phyloP scores from a whole-genome alignment of 768 basidiomycete genomes.

The Serendipita sp. region DNA sequence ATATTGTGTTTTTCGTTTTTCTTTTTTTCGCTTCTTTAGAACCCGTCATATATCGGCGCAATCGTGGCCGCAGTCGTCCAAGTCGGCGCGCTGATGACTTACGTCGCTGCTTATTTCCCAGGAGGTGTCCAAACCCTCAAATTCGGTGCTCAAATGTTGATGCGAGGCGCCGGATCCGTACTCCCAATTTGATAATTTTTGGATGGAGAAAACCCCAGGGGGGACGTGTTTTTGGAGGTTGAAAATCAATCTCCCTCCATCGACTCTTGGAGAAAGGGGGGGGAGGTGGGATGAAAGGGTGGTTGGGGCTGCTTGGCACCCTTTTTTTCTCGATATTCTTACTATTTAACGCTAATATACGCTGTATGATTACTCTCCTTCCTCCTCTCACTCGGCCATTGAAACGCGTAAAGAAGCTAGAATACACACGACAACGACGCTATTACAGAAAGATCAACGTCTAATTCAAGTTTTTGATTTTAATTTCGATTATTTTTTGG shows the following conservation, averaged over 20 bases:
- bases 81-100: slow-evolving; percentile 72
- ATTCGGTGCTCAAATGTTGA: slow-evolving; percentile 61
- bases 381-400: not conserved
- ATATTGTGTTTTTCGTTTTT: not conserved
- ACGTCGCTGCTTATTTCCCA: slow-evolving; percentile 91
- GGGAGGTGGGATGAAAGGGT: too few species aligned
- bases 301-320: too few species aligned
- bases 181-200: slow-evolving; percentile 42
- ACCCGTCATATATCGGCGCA: slow-evolving; percentile 73
- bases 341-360: not conserved
- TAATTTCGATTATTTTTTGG: too few species aligned
- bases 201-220: too few species aligned
- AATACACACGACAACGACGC: too few species aligned
- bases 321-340: not conserved
- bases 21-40: slow-evolving; percentile 25
- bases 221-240: too few species aligned
- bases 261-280: too few species aligned
- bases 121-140: slow-evolving; percentile 63
- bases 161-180: slow-evolving; percentile 71
- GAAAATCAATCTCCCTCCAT: too few species aligned
- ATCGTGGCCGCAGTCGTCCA: slow-evolving; percentile 70
- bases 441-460: too few species aligned
- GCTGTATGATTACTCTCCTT: not conserved
- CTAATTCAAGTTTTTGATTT: too few species aligned
- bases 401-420: not conserved